Evolutionary conservation across 2,329 filamentous ascomycete genomes (phyloP).

Genomic region (Exutisphaerella laricina): DNA sequence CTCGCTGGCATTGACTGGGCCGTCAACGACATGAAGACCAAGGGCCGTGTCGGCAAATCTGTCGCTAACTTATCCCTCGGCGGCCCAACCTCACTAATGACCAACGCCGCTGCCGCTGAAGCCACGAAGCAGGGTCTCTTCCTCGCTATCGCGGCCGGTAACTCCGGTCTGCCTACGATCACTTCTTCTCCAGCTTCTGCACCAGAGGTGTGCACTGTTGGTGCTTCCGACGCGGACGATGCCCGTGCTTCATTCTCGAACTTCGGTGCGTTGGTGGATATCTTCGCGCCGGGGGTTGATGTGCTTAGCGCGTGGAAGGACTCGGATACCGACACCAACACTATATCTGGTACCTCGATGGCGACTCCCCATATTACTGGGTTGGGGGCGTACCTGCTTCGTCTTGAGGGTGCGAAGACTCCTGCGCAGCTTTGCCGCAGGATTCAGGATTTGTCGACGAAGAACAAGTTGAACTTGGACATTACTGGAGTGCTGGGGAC

Average conservation of each 20-base stretch:
- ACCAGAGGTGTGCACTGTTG: conserved; percentile 34
- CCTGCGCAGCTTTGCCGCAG: conserved; percentile 43
- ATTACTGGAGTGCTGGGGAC: conserved; percentile 43
- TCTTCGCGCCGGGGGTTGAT: conserved; percentile 44
- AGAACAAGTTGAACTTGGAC: conserved; percentile 26
- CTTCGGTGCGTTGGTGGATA: conserved; percentile 36
- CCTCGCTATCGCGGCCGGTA: conserved; percentile 37
- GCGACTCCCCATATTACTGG: conserved; percentile 63
- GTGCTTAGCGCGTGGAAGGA: conserved; percentile 46
- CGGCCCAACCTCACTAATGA: conserved; percentile 33
- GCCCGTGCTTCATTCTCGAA: conserved; percentile 37
- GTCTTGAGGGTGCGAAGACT: conserved; percentile 41
- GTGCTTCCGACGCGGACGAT: conserved; percentile 32
- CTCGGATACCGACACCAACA: conserved; percentile 40
- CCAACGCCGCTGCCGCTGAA: conserved; percentile 36
- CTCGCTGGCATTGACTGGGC: conserved; percentile 44
- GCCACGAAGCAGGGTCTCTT: conserved; percentile 38
- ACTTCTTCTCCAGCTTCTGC: conserved; percentile 33
- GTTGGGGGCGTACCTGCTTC: conserved; percentile 62
- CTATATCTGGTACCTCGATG: conserved; percentile 57
- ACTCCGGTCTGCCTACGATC: conserved; percentile 31
- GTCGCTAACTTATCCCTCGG: conserved; percentile 39
- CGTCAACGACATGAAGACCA: conserved; percentile 56
- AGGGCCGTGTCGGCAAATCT: conserved; percentile 61
- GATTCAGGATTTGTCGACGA: conserved; percentile 42